These are phyloP conservation scores for Penicillium samsonianum DNA, from an alignment of 495 filamentous ascomycete species.

Conservation along the genomic window DNA sequence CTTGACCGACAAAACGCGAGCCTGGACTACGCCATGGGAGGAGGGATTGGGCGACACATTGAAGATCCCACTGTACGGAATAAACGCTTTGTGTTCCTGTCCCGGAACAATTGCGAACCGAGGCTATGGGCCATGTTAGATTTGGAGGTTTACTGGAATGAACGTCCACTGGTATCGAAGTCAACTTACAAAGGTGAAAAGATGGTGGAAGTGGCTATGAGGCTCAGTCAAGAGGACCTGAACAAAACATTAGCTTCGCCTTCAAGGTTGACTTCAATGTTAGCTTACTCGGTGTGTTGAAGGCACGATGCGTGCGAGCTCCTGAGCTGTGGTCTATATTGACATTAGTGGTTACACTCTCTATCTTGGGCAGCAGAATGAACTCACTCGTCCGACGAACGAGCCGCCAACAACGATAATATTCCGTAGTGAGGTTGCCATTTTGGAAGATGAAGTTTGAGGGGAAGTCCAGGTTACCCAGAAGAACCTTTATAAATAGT, in stretches of 20 bases:
- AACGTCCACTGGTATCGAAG: background rate
- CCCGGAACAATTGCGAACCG: slow-evolving; percentile 51
- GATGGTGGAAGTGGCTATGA: slow-evolving; percentile 56
- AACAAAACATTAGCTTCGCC: background rate
- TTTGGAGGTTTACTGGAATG: background rate
- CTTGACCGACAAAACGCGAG: slow-evolving; percentile 45
- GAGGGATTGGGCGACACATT: slow-evolving; percentile 31
- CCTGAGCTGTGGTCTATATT: slow-evolving; percentile 36
- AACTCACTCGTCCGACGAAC: slow-evolving; percentile 42
- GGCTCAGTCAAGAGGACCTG: slow-evolving; percentile 52
- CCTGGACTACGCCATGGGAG: slow-evolving; percentile 42
- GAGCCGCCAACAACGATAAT: slow-evolving; percentile 47
- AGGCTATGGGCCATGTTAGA: slow-evolving; percentile 33
- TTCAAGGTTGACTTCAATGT: background rate
- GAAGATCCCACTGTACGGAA: slow-evolving; percentile 50
- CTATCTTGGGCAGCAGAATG: background rate
- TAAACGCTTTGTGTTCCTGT: slow-evolving; percentile 59
- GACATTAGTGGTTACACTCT: slow-evolving; percentile 12
- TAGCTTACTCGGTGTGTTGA: slow-evolving; percentile 35
- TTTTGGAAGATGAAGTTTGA: slow-evolving; percentile 13
- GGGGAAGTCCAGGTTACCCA: background rate
- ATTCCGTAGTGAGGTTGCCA: slow-evolving; percentile 35
- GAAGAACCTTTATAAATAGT: background rate
- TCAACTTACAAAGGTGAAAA: slow-evolving; percentile 52
- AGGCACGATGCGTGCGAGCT: slow-evolving; percentile 40